Base-by-base conservation (phyloP, 2,329 filamentous ascomycete species). In the Diaporthe longicolla region DNA sequence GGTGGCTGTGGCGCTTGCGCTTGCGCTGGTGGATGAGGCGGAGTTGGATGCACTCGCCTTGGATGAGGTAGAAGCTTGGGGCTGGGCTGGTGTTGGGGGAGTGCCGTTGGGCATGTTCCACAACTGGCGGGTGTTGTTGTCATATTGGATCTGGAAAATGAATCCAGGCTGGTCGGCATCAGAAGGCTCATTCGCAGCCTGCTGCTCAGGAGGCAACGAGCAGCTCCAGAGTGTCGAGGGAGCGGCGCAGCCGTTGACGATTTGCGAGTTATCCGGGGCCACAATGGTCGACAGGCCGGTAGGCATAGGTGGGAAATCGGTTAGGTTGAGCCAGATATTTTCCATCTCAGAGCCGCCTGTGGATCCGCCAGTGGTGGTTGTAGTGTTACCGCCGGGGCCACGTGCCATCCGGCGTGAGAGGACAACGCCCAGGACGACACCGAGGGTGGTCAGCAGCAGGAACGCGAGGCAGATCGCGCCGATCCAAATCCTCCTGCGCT, bases 211-310 rank as follows among this genome's bases (percentile, higher is more conserved):
- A 3, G 95, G 95, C 21, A 97, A 83, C 15, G 92, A 89, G 81
- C 95, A 98, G 80, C 93, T 97, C 95, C 95, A 98, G 71, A 97
- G 82, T 0, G 93, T 94, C 13, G 90, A 87, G 0, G 93, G 93
- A 10, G 87, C 85, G 5, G 95, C 91, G 78, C 95, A 98, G 9
- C 89, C 90, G 29, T 89, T 90, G 71, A 90, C 88, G n/a, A 90
- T 84, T 2, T 88, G 84, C 0, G 89, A 88, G 66, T 93, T 91
- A 77, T 94, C 89, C 0, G 95, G 91, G 7, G 93, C 93, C 21
- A 93, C 90, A 21, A 98, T 89, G 0, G 94, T 97, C 75, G 94
- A 88, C 24, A 96, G 88, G 0, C 95, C 96, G 0, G 94, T 96
- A 1, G 94, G 94, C 79, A 98, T 94, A 0, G 95, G 93, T 24